Percentiles rank a stretch among this genome's conserved stretches.
These are phyloP conservation scores for Zymoseptoria tritici DNA, from an alignment of 2,329 filamentous ascomycete genomes.

Conservation along the genomic window DNA sequence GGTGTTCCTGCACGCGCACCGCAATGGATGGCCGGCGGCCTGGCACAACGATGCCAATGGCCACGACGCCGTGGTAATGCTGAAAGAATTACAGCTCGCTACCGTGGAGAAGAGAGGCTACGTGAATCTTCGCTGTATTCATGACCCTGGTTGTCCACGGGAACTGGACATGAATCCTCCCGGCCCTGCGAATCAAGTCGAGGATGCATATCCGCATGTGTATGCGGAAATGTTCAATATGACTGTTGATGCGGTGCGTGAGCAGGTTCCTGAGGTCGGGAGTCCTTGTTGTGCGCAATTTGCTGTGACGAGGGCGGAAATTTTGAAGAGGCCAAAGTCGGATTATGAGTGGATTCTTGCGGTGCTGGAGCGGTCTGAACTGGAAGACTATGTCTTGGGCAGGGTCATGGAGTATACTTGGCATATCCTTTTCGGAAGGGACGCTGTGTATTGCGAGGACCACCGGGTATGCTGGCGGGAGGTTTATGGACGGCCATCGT, in stretches of 20 bases:
- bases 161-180: conserved; percentile 19
- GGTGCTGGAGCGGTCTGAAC: conserved; percentile 42
- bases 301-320: conserved; percentile 26
- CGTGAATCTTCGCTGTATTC: conserved; percentile 23
- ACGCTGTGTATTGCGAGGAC: conserved; percentile 24
- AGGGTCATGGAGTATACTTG: conserved; percentile 53
- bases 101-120: conserved; percentile 21
- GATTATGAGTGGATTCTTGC: conserved; percentile 35
- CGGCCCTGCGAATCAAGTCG: conserved; percentile 11
- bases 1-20: conserved; percentile 27
- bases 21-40: conserved; percentile 17
- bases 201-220: conserved; percentile 16
- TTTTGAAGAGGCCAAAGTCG: conserved; percentile 21
- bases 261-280: conserved; percentile 13
- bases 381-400: conserved; percentile 45
- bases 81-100: conserved; percentile 16
- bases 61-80: conserved; percentile 22
- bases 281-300: conserved; percentile 29
- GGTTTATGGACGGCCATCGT: conserved; percentile 21
- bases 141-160: conserved; percentile 18
- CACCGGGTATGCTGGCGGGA: conserved; percentile 21
- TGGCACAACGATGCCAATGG: conserved; percentile 25
- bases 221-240: conserved; percentile 21
- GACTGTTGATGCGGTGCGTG: conserved; percentile 6
- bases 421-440: conserved; percentile 43